phyloP scores from a whole-genome alignment of 805 yeast genomes.

The Nematodospora valgi region DNA sequence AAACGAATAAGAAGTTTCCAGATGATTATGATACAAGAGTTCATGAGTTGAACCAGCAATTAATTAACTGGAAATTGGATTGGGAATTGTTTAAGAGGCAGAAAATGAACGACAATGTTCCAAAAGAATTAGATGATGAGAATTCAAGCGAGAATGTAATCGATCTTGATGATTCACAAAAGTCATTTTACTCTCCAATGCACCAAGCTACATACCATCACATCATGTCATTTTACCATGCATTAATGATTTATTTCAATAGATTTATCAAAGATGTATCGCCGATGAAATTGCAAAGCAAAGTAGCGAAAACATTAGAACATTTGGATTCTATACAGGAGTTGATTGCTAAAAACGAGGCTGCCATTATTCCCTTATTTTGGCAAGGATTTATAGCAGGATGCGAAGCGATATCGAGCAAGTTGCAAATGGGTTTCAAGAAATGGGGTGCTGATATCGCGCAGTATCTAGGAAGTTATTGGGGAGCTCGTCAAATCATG shows the following conservation, averaged over 20 bases:
- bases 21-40: constrained; percentile 19
- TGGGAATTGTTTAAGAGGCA: constrained; percentile 53
- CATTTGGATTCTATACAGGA: constrained; percentile 62
- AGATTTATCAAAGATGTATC: constrained; percentile 56
- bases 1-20: constrained; percentile 22
- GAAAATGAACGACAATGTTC: constrained; percentile 4
- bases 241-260: constrained; percentile 66
- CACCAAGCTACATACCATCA: constrained; percentile 79
- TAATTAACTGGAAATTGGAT: constrained; percentile 68
- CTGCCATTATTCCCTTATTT: constrained; percentile 69
- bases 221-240: constrained; percentile 73
- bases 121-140: constrained; percentile 7
- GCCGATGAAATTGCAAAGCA: constrained; percentile 56
- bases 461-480: constrained; percentile 62
- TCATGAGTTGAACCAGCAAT: constrained; percentile 38
- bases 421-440: constrained; percentile 62
- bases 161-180: constrained; percentile 11
- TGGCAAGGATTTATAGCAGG: constrained; percentile 93
- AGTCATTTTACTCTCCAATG: constrained; percentile 46
- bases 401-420: constrained; percentile 62
- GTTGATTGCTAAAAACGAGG: constrained; percentile 51
- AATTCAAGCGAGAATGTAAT: too few species aligned
- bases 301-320: constrained; percentile 56
- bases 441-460: constrained; percentile 69
- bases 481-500: constrained; percentile 85